Base-by-base conservation (phyloP, 176 grass and related monocot genomes). In the Panicum miliaceum region DNA sequence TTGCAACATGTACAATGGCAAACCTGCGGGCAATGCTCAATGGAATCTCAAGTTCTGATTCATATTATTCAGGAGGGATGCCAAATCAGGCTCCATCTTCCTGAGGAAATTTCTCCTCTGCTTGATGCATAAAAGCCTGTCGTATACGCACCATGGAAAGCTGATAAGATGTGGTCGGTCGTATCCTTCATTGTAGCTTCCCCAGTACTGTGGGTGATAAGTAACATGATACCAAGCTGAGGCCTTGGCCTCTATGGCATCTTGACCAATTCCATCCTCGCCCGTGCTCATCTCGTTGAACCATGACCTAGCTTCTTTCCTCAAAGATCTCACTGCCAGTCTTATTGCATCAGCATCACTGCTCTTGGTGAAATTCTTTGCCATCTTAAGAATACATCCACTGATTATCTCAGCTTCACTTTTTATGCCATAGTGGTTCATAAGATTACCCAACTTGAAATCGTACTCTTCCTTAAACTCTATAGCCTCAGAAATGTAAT, bases 191-290 rank as follows among this genome's bases (percentile, higher is more conserved):
- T 91, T 93, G 84, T 93, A 93, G 16, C 40, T 18, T 7, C 96
- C 89, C 82, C 84, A 95, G 79, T 85, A 95, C 4, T 87, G 54
- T 0, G 74, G 73, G 23, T 95, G 93, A 84, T 98, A 98, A 4
- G 96, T 87, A 68, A 95, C 96, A 60, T 93, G 87, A 46, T 98
- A 98, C 93, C 93, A 98, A 81, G 93, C 96, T 1, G 93, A 98
- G 15, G 96, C 96, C 64, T 98, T 98, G 8, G 89, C 87, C 69
- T 90, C 85, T 9, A 73, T 77, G 19, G 78, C 80, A 71, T 89
- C 83, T 65, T 93, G 67, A 19, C n/a, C 78, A 51, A 71, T 35
- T 47, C 74, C 75, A 50, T 80, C 66, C 22, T 86, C 82, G 14
- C 81, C 77, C 22, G 41, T 57, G 13, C 7, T 79, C 26, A n/a